A percentile compares a stretch with the other conserved stretches of the same genome.
Evolutionary conservation across 2,329 filamentous ascomycete genomes (phyloP).

Genomic region (Ophiostoma triangulosporum): DNA sequence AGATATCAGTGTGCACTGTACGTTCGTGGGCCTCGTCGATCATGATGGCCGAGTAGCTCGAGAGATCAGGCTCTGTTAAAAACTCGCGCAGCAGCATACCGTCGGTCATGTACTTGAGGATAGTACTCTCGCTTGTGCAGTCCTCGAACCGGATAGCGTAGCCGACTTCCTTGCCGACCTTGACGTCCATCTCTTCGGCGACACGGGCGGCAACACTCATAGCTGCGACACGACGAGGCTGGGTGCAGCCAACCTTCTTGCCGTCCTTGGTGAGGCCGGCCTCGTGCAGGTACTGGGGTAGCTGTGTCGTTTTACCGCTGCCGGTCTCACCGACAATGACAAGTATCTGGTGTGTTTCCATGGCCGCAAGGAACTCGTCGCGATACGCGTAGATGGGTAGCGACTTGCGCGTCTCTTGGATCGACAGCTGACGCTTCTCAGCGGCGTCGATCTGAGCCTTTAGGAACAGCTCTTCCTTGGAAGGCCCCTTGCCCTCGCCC

Average conservation of each 20-base stretch:
- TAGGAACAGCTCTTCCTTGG: constrained; percentile 64
- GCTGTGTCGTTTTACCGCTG: constrained; percentile 87
- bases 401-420: constrained; percentile 82
- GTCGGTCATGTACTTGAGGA: constrained; percentile 94
- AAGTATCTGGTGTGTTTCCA: constrained; percentile 74
- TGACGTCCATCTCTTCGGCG: constrained; percentile 82
- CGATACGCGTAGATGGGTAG: constrained; percentile 83
- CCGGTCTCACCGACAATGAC: constrained; percentile 94
- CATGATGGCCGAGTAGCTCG: constrained; percentile 74
- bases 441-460: constrained; percentile 76
- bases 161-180: constrained; percentile 82
- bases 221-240: constrained; percentile 86
- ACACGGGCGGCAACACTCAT: constrained; percentile 98
- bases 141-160: constrained; percentile 95
- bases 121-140: constrained; percentile 77
- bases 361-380: constrained; percentile 71
- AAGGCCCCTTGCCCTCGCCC: constrained; percentile 44
- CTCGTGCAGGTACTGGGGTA: constrained; percentile 88
- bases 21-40: constrained; percentile 97
- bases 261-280: constrained; percentile 76
- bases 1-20: constrained; percentile 79
- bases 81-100: constrained; percentile 88
- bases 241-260: constrained; percentile 81
- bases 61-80: constrained; percentile 73
- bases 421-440: constrained; percentile 74